Base-by-base conservation (phyloP, 2,329 filamentous ascomycete genomes). In the Colletotrichum euphorbiae region DNA sequence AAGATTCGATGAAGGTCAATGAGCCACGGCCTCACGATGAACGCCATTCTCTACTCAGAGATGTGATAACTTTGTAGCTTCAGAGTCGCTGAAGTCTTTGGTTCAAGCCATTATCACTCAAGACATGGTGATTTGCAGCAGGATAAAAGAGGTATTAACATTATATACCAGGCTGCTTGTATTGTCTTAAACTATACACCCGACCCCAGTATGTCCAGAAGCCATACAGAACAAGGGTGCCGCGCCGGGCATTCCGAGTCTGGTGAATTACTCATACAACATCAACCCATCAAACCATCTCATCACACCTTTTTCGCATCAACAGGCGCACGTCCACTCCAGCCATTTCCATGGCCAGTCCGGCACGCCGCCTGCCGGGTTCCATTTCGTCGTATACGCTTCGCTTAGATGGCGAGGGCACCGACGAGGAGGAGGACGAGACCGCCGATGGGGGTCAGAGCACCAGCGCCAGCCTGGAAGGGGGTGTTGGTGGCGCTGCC, bases 381-480 rank as follows among this genome's bases (percentile, higher is more conserved):
- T 3, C 13, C 42, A 19, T 9, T 15, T 11, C 1, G 21, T n/a
- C 13, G 9, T 2, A 5, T 3, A n/a, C 7, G 1, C 12, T 15
- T 5, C 13, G 31, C 54, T 69, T 67, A 71, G 48, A 71, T 59
- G n/a, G 62, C 69, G 43, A 71, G 61, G 15, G 69, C 69, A 59
- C 42, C 69, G 43, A 69, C 57, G 43, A 56, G 54, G 54, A 69
- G 62, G 62, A 71, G 62, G 62, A 62, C 69, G 8, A 69, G 46
- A n/a, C 59, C 69, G 28, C 69, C 67, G 12, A 71, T 15, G 38
- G 68, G 63, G 38, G 62, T 62, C 19, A 67, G 48, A 19, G 52
- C 63, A 28, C 56, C 69, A 48, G 69, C 69, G 15, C 69, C 69
- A 24, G 67, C 69, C 43, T 51, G 67, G 52, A 63, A 48, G 50